A percentile compares a stretch with the other conserved stretches of the same genome.
phyloP scores from a whole-genome alignment of 2,329 filamentous ascomycete species.

The Colletotrichum melonis region DNA sequence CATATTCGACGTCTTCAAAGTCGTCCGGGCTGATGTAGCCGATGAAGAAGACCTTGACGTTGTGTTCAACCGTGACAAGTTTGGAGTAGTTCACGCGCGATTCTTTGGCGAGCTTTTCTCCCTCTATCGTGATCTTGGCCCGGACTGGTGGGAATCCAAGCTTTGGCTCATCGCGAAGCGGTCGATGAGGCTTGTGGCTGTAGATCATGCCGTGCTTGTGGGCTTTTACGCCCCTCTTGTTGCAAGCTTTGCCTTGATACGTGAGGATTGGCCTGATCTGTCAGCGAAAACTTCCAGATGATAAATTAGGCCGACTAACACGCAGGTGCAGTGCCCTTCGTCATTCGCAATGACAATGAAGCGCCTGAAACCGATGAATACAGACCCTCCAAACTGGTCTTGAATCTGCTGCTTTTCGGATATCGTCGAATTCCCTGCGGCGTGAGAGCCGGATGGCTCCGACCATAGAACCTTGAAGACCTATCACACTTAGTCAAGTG shows the following conservation, averaged over 20 bases:
- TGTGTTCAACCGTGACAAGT: conserved; percentile 67
- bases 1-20: conserved; percentile 53
- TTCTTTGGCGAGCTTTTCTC: conserved; percentile 58
- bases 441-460: conserved; percentile 57
- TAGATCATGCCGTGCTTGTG: conserved; percentile 65
- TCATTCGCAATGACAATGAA: conserved; percentile 66
- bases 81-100: conserved; percentile 71
- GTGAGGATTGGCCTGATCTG: conserved; percentile 63
- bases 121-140: conserved; percentile 54
- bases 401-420: conserved; percentile 48
- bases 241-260: conserved; percentile 63
- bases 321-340: conserved; percentile 65
- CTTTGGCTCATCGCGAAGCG: conserved; percentile 53
- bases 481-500: conserved; percentile 43
- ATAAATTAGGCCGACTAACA: conserved; percentile 53
- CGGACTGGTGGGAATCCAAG: conserved; percentile 61
- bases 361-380: conserved; percentile 63
- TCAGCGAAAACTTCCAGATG: conserved; percentile 5
- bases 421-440: conserved; percentile 45
- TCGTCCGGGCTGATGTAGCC: conserved; percentile 56
- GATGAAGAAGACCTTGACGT: conserved; percentile 67
- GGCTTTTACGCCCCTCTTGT: conserved; percentile 63
- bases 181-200: conserved; percentile 43
- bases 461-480: conserved; percentile 68
- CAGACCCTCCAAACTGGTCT: conserved; percentile 49